Evolutionary conservation across 164 flowering plant genomes (phyloP), one percentile per base, ranked within the genome.

Genomic region (Macadamia tetraphylla): DNA sequence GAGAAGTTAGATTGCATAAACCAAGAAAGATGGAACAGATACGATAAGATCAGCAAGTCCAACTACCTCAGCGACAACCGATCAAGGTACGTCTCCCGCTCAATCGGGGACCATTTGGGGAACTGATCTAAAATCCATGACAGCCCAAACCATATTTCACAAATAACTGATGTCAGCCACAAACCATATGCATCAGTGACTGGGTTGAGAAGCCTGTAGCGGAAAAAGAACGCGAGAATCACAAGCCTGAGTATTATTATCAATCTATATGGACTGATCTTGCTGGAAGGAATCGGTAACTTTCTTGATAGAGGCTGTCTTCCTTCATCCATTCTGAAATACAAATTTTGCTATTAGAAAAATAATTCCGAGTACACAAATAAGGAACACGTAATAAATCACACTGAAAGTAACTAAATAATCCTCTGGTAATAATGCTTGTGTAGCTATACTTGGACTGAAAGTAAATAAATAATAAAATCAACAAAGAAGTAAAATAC

Each of bases 121-220:
- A 92, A 87, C 76, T 92, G 98, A 80, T 92, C 98, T 10, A 92
- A 70, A 59, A 92, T 86, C 98, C 98, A 92, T 17, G 98, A 92
- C 6, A 80, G 80, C 56, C 87, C 94, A 76, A 92, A 92, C 97
- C 96, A 92, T 67, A 92, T 87, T 74, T 92, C 97, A 81, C 97
- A 92, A 31, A 90, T 90, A 42, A 92, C 84, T 52, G 97, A 92
- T 12, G 85, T 85, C 15, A 92, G 77, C 97, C 97, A 90, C 78
- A 92, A 73, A 30, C 79, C 88, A 77, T 78, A 88, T 40, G 98
- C 98, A 80, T 90, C 82, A 48, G 78, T 67, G 64, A 92, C 98
- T 5, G 98, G 98, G 68, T 92, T 90, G 59, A 76, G 87, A 73
- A 92, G 76, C 75, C 98, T 71, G 75, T 90, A 92, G 67, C 87